Evolutionary conservation across 495 filamentous ascomycete genomes (phyloP).

Genomic region (Penicillium diatomitis): DNA sequence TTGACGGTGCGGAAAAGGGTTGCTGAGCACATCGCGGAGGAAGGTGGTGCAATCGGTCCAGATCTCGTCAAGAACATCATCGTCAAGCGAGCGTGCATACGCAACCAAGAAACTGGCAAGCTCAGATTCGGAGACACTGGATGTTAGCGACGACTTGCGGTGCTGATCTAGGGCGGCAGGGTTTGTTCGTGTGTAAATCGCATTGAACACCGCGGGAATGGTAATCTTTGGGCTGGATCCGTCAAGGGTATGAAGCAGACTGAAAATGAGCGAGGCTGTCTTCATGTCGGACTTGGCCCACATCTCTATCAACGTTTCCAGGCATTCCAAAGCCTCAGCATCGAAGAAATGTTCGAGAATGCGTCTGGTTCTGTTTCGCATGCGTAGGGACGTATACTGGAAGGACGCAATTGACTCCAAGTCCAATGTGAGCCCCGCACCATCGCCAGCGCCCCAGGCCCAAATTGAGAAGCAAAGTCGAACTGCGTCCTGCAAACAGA

Average conservation of each 20-base stretch:
- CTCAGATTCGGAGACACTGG: constrained; percentile 70
- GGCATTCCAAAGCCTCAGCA: constrained; percentile 87
- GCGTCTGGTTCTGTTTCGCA: constrained; percentile 79
- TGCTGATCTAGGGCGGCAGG: constrained; percentile 67
- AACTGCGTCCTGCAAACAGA: constrained; percentile 96
- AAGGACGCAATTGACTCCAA: constrained; percentile 70
- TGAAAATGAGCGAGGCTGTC: constrained; percentile 53
- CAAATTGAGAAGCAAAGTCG: constrained; percentile 87
- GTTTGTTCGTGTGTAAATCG: constrained; percentile 89
- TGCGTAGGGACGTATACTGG: constrained; percentile 75
- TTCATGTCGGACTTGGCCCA: constrained; percentile 51
- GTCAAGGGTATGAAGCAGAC: constrained; percentile 82
- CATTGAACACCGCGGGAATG: constrained; percentile 94
- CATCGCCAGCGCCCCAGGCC: constrained; percentile 75
- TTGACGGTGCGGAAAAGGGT: constrained; percentile 91
- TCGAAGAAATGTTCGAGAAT: constrained; percentile 89
- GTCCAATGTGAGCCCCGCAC: constrained; percentile 49
- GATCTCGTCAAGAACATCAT: constrained; percentile 99
- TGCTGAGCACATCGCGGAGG: constrained; percentile 77
- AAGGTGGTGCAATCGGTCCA: constrained; percentile 94
- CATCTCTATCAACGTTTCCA: constrained; percentile 80
- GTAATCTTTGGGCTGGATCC: constrained; percentile 86
- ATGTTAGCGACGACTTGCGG: constrained; percentile 78
- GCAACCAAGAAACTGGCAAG: constrained; percentile 80
- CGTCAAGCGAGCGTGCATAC: constrained; percentile 82